These are phyloP conservation scores for Domatiomyces catenatus DNA, from an alignment of 2,329 filamentous ascomycete genomes.

Conservation along the genomic window DNA sequence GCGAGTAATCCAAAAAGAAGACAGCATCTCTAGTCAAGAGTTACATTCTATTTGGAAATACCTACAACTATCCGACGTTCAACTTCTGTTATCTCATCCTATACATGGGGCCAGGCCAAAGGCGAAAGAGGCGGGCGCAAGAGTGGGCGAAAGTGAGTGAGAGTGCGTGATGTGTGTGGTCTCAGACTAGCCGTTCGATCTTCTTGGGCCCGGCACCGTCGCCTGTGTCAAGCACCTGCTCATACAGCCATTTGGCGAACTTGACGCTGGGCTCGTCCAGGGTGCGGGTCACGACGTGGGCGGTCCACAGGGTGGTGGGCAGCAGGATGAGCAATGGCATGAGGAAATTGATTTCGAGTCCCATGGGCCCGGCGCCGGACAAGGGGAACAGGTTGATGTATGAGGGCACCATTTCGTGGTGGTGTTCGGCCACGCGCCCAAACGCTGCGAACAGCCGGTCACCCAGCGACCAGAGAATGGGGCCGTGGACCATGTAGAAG, in stretches of 20 bases:
- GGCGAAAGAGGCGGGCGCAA: background rate
- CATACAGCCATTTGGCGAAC: slow-evolving; percentile 36
- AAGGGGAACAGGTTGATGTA: slow-evolving; percentile 44
- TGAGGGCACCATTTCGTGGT: slow-evolving; percentile 35
- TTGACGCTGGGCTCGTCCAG: slow-evolving; percentile 46
- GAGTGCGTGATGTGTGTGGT: too few species aligned
- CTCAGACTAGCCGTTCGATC: background rate
- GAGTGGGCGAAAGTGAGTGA: background rate
- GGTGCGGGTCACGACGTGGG: slow-evolving; percentile 38
- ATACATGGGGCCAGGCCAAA: background rate
- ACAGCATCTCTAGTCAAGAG: background rate
- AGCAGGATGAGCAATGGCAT: slow-evolving; percentile 43
- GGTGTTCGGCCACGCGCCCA: slow-evolving; percentile 37
- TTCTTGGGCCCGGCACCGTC: background rate
- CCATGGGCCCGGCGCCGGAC: slow-evolving; percentile 40
- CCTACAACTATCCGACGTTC: background rate
- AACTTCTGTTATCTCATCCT: background rate
- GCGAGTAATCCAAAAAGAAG: background rate
- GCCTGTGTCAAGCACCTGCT: background rate
- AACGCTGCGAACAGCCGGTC: slow-evolving; percentile 47
- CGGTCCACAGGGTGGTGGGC: slow-evolving; percentile 42
- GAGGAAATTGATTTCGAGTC: slow-evolving; percentile 45
- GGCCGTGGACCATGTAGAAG: slow-evolving; percentile 34
- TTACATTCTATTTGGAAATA: background rate
- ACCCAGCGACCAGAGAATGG: slow-evolving; percentile 36